Evolutionary conservation across 371 early-diverging fungal genomes (phyloP).

Genomic region (Saksenaea oblongispora): DNA sequence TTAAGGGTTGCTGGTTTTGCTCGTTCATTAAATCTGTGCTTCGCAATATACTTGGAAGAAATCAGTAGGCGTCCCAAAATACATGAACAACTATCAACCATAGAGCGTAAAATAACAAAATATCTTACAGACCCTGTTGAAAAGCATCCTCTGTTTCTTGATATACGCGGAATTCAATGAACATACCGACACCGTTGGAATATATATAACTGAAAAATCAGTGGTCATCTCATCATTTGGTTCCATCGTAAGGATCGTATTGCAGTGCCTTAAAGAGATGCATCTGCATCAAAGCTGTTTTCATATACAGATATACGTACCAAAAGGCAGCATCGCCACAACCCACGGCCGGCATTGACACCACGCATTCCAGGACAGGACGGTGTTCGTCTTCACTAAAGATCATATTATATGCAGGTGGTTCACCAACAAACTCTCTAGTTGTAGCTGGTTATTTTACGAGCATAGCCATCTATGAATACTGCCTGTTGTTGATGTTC

Average conservation of each 20-base stretch:
- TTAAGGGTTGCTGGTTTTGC: conserved; percentile 19
- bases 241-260: conserved; percentile 43
- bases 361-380: conserved; percentile 36
- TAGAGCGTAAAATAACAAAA: neutral
- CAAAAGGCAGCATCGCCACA: conserved; percentile 45
- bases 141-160: conserved; percentile 26
- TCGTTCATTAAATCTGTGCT: conserved; percentile 25
- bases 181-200: conserved; percentile 39
- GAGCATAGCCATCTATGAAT: no score
- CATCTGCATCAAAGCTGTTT: neutral
- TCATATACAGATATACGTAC: conserved; percentile 6
- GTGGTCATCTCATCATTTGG: conserved; percentile 23
- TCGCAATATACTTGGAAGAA: conserved; percentile 42
- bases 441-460: neutral
- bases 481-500: conserved; percentile 23
- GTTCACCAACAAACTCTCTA: no score
- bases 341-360: conserved; percentile 34
- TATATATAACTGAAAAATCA: conserved; percentile 43
- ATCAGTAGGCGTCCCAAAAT: conserved; percentile 36
- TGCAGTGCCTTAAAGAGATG: conserved; percentile 29
- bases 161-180: conserved; percentile 32
- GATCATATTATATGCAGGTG: no score
- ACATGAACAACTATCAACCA: neutral
- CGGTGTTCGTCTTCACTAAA: conserved; percentile 28
- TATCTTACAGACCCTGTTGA: conserved; percentile 29